Base-by-base conservation (phyloP, 176 grass and related monocot genomes). In the Tillandsia leiboldiana region DNA sequence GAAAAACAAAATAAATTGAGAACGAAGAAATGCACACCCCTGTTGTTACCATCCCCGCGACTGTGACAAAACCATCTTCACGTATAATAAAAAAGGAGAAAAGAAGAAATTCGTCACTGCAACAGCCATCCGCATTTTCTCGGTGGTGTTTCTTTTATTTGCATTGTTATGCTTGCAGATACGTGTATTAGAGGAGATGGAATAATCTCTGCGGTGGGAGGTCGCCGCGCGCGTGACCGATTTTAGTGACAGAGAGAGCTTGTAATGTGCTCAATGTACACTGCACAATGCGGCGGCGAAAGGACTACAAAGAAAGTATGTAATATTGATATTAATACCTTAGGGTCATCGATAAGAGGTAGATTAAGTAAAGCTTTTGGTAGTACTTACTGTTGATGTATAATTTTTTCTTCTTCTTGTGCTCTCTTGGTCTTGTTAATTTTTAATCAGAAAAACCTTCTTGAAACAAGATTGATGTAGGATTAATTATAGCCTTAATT, bases 181-280 rank as follows among this genome's bases (percentile, higher is more conserved):
- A 49, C 73, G 42, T 8, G 82, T 88, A 68, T 51, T 96, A 65
- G 82, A 84, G 82, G 72, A 51, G 9, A 86, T 91, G 10, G 77
- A 27, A 12, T 86, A 75, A 62, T 91, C 87, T 20, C 67, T 96
- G 47, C 74, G 80, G 48, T 91, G 84, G 87, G 82, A 86, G 65
- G 84, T 88, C n/a, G n/a, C 24, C 68, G 66, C 14, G 70, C 20
- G 20, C 20, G 20, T 88, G 72, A 86, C 74, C 11, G 86, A 96
- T 66, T 77, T 69, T 12, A 79, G 86, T 75, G 82, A 84, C 0
- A 77, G 82, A 1, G 82, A 91, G 72, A 85, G 82, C 54, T 67
- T 96, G 75, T 53, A 91, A 26, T 91, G 82, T 51, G 77, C 84
- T 66, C 68, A 91, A 12, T 91, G 88, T 57, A 77, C 80, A 11